phyloP scores from a whole-genome alignment of 768 basidiomycete species.

The Hemileccinum rubropunctum region DNA sequence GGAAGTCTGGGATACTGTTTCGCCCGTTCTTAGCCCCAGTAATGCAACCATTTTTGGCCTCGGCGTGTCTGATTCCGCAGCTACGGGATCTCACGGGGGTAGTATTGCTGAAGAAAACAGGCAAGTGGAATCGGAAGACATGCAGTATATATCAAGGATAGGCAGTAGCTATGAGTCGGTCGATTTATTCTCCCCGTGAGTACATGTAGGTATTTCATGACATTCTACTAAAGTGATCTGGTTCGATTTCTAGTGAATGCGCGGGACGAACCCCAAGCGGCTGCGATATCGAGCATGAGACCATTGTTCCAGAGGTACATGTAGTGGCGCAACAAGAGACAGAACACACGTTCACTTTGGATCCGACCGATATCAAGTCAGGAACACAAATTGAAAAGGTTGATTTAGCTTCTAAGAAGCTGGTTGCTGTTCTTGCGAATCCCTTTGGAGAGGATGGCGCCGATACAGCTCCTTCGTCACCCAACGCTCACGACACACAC shows the following conservation, averaged over 20 bases:
- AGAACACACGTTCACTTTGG: not conserved
- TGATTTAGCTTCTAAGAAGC: not conserved
- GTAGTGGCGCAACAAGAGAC: not conserved
- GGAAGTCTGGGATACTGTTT: not conserved
- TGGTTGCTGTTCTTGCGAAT: not conserved
- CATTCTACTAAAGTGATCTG: not conserved
- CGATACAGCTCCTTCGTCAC: not conserved
- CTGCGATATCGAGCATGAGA: not conserved
- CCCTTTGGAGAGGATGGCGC: not conserved
- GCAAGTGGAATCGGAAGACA: not conserved
- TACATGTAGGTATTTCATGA: not conserved
- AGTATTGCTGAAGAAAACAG: not conserved
- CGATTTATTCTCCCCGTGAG: constrained; percentile 1
- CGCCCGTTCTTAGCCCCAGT: not conserved
- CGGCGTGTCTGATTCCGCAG: not conserved
- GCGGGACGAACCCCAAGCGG: not conserved
- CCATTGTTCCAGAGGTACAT: not conserved
- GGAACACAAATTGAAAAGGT: not conserved
- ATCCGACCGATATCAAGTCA: not conserved
- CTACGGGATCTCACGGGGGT: not conserved
- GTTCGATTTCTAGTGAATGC: not conserved
- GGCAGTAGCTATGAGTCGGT: too few relatives aligned
- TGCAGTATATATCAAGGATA: too few relatives aligned
- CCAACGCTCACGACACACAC: not conserved
- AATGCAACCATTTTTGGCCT: not conserved